Evolutionary conservation across 2,329 filamentous ascomycete species (phyloP).

Genomic region (Anisogramma anomala): DNA sequence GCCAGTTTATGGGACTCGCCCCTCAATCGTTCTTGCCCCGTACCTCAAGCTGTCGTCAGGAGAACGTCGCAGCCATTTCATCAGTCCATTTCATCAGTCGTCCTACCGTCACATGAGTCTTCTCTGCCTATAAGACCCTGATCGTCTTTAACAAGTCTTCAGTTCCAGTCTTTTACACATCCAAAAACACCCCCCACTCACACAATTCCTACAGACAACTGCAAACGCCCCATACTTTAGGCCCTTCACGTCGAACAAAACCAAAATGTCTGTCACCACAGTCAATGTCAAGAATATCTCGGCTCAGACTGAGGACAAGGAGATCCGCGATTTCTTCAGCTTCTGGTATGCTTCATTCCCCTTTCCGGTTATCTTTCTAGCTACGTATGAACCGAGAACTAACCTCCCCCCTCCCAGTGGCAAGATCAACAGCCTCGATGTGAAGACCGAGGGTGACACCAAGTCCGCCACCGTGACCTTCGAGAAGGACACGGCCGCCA

Average conservation of each 20-base stretch:
- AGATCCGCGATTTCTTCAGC: conserved; percentile 94
- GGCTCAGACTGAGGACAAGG: conserved; percentile 68
- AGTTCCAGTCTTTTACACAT: not conserved
- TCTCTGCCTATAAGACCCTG: not conserved
- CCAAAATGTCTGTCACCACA: conserved; percentile 48
- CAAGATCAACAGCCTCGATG: conserved; percentile 76
- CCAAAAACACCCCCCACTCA: not conserved
- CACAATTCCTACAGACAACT: not conserved
- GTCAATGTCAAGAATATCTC: conserved; percentile 89
- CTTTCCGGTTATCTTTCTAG: not conserved
- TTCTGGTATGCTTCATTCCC: conserved; percentile 57
- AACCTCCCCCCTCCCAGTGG: conserved; percentile 43
- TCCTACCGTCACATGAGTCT: not conserved
- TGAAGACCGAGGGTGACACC: conserved; percentile 55
- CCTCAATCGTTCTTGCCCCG: not conserved
- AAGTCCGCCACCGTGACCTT: conserved; percentile 90
- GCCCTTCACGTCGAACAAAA: no score
- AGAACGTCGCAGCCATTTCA: not conserved
- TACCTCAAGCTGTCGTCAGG: not conserved
- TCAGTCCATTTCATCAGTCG: not conserved
- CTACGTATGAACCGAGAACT: not conserved
- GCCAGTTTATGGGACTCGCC: not conserved
- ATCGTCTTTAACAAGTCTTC: not conserved
- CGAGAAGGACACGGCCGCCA: conserved; percentile 91
- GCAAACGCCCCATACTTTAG: no score